These are phyloP conservation scores for Lanmaoa rubissima DNA, from an alignment of 768 basidiomycete genomes.

Conservation along the genomic window DNA sequence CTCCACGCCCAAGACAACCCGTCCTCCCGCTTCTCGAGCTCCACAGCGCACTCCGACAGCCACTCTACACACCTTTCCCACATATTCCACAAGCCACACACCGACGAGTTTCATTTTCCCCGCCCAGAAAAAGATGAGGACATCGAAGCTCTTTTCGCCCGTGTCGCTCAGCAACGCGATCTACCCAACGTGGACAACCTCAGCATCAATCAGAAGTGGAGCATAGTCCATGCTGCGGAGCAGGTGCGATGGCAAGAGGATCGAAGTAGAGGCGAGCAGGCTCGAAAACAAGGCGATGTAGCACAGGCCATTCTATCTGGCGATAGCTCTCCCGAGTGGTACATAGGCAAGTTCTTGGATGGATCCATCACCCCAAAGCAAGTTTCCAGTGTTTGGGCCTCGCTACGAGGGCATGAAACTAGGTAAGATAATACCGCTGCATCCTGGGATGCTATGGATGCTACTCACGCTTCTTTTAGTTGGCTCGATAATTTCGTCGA, in stretches of 20 bases:
- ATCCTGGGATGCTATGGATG: slow-evolving; percentile 1
- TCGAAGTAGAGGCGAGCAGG: slow-evolving; percentile 60
- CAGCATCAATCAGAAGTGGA: slow-evolving; percentile 86
- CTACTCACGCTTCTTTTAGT: slow-evolving; percentile 39
- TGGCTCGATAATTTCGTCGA: slow-evolving; percentile 79
- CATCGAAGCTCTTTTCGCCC: slow-evolving; percentile 78
- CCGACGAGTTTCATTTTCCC: slow-evolving; percentile 68
- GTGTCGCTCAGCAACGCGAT: slow-evolving; percentile 69
- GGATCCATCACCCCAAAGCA: slow-evolving; percentile 81
- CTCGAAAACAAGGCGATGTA: slow-evolving; percentile 56
- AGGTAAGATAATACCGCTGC: slow-evolving; percentile 46
- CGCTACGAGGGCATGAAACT: slow-evolving; percentile 75
- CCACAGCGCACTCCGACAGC: slow-evolving; percentile 43
- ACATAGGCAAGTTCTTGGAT: slow-evolving; percentile 87
- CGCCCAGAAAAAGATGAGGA: slow-evolving; percentile 75
- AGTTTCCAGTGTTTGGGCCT: slow-evolving; percentile 72
- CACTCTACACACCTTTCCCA: slow-evolving; percentile 45
- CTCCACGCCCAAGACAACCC: slow-evolving; percentile 57
- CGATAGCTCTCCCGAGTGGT: slow-evolving; percentile 87
- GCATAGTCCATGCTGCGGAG: slow-evolving; percentile 80
- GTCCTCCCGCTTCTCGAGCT: slow-evolving; percentile 55
- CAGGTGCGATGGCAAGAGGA: slow-evolving; percentile 77
- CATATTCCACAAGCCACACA: slow-evolving; percentile 51
- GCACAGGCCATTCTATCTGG: slow-evolving; percentile 52
- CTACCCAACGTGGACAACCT: slow-evolving; percentile 58